Base-by-base conservation (phyloP, 2,329 filamentous ascomycete species). In the Diaporthe sp. region DNA sequence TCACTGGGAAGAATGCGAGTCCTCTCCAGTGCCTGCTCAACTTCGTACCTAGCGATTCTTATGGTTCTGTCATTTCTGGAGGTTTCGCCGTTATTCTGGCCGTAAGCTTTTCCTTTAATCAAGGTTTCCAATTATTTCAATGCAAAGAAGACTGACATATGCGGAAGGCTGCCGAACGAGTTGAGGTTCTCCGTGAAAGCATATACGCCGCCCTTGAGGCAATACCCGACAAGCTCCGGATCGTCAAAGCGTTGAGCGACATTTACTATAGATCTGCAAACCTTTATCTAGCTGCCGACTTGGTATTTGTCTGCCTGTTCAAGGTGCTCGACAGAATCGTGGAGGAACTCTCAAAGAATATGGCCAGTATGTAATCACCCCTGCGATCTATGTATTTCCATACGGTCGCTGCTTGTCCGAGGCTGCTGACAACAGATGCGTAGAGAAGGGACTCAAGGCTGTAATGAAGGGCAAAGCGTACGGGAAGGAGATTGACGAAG, bases 321-420 rank as follows among this genome's bases (percentile, higher is more conserved):
- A 17, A 25, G 6, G 57, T 42, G 2, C 35, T 61, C 5, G 35
- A 40, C 12, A 40, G n/a, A 19, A 61, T 61, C 7, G 35, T 61
- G 7, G 57, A 42, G 12, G 35, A 42, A 28, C 17, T 61, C 2
- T 40, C 58, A 42, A 42, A 19, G 38, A 61, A 7, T 15, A 61
- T 19, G 0, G 15, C 8, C 7, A 42, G 58, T 61, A 42, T 3
- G 57, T 61, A 1, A 33, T 33, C 15, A 22, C n/a, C 19, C 17
- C 13, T 35, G 1, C 1, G 10, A 1, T 15, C 1, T 17, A 0
- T 61, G 2, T 15, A 57, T 17, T n/a, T n/a, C n/a, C n/a, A 10
- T 22, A 17, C 2, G 22, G 17, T 7, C 19, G 2, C 5, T n/a
- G n/a, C 6, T 4, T 45, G 42, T 45, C 42, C 9, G 42, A 38